Conservation (phyloP, 1,139 yeast genomes). For the Sugiyamaella novakii region DNA sequence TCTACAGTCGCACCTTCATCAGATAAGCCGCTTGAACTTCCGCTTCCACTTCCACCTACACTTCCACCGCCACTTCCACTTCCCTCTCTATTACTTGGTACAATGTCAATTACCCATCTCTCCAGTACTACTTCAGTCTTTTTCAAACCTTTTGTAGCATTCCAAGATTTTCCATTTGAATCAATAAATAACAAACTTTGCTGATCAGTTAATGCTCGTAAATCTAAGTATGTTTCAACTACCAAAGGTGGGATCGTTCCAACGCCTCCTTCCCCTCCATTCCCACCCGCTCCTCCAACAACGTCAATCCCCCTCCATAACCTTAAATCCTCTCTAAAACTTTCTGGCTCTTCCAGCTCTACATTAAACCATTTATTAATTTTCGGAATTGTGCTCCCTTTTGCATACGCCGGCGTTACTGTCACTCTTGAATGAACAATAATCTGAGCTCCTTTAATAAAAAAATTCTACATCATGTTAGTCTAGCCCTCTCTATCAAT, state of each 20-base stretch:
- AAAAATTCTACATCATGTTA: constrained; percentile 55
- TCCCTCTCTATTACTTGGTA: constrained; percentile 50
- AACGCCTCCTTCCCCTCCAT: constrained; percentile 13
- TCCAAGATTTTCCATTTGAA: constrained; percentile 50
- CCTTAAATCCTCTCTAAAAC: constrained; percentile 57
- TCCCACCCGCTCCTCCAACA: constrained; percentile 7
- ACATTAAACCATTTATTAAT: constrained; percentile 62
- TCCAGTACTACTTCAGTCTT: constrained; percentile 85
- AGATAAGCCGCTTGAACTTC: constrained; percentile 60
- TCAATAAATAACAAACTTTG: constrained; percentile 66
- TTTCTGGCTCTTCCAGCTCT: constrained; percentile 53
- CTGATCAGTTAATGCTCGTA: constrained; percentile 58
- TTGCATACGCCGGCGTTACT: constrained; percentile 20
- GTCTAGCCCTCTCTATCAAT: neutral
- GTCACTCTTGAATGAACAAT: constrained; percentile 48
- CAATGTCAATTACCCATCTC: constrained; percentile 84
- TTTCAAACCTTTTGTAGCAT: constrained; percentile 55
- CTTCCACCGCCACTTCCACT: constrained; percentile 60
- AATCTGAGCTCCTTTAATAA: constrained; percentile 68
- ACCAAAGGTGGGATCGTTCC: constrained; percentile 69
- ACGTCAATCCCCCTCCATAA: constrained; percentile 55
- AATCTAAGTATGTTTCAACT: constrained; percentile 79
- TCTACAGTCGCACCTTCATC: constrained; percentile 64
- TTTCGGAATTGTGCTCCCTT: constrained; percentile 29
- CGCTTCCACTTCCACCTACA: constrained; percentile 46